These are phyloP conservation scores for Macadamia integrifolia DNA, from an alignment of 164 flowering plant species.

Conservation along the genomic window DNA sequence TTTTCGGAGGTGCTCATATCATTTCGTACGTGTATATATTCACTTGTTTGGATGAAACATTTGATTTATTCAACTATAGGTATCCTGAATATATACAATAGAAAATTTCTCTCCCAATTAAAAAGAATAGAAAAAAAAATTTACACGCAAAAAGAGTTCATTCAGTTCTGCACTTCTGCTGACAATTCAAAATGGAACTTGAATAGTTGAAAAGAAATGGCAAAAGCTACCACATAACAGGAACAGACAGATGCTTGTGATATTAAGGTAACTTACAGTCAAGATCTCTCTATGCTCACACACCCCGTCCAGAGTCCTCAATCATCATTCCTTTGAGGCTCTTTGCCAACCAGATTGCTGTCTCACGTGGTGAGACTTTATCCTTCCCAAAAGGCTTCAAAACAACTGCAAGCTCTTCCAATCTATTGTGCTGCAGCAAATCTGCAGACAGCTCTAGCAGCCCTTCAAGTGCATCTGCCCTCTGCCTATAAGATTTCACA, in stretches of 20 bases:
- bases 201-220: background rate
- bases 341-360: slow-evolving; percentile 97
- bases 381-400: slow-evolving; percentile 93
- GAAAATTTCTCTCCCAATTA: background rate
- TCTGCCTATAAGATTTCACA: slow-evolving; percentile 85
- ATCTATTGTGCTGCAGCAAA: slow-evolving; percentile 67
- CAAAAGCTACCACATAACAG: background rate
- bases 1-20: background rate
- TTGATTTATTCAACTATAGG: slow-evolving; percentile 9
- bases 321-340: slow-evolving; percentile 97
- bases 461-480: slow-evolving; percentile 98
- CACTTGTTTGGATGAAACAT: background rate
- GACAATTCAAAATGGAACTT: slow-evolving; percentile 14
- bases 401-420: slow-evolving; percentile 85
- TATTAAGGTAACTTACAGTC: slow-evolving; percentile 11
- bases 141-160: background rate
- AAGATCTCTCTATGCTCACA: slow-evolving; percentile 18
- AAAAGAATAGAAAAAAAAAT: slow-evolving; percentile 6
- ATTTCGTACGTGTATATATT: no score
- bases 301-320: slow-evolving; percentile 54
- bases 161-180: slow-evolving; percentile 5
- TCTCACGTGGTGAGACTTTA: slow-evolving; percentile 95
- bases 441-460: slow-evolving; percentile 92
- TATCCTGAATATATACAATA: slow-evolving; percentile 18
- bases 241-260: background rate